Base-by-base conservation (phyloP, 202 grass and related monocot genomes). In the Miscanthus sacchariflorus region DNA sequence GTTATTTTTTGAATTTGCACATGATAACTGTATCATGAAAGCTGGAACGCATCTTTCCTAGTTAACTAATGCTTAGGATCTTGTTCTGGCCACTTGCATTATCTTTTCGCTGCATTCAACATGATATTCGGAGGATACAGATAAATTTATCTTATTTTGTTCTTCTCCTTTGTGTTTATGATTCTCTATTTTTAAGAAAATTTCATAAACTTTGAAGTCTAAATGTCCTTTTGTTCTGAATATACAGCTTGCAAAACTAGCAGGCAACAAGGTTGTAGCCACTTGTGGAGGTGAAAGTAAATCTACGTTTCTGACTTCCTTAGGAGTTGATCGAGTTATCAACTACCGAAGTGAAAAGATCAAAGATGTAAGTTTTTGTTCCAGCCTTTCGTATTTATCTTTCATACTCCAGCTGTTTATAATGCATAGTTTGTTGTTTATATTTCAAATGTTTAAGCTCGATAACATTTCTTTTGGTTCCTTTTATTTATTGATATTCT, bases 281-380 rank as follows among this genome's bases (percentile, higher is more conserved):
- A 98, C 96, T 69, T 98, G 96, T 87, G 93, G 96, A 81, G 93
- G 93, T 64, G 90, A 94, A 91, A 87, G 90, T 86, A 98, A 98
- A 88, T 92, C 93, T 80, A 81, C 81, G 28, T 66, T 98, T 70
- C 89, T 98, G 64, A 74, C 92, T 87, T 95, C 96, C 73, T 93
- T 98, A 70, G 96, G 93, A 80, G 90, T 89, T 85, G 92, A 98
- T 69, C 85, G 96, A 89, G 96, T 95, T 84, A 94, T 98, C 71
- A 88, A 98, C 89, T 98, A 98, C 81, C 90, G 59, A 77, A 92
- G 87, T 80, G 93, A 98, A 92, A 95, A 89, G 6, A 90, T 98
- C 69, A 98, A 95, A 85, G 87, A 93, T 87, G 96, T 98, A 86
- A 83, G 88, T 72, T 65, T 83, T 25, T 79, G 39, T 81, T 83